Conservation (phyloP, 179 eudicot genomes). For the Beta corolliflora region DNA sequence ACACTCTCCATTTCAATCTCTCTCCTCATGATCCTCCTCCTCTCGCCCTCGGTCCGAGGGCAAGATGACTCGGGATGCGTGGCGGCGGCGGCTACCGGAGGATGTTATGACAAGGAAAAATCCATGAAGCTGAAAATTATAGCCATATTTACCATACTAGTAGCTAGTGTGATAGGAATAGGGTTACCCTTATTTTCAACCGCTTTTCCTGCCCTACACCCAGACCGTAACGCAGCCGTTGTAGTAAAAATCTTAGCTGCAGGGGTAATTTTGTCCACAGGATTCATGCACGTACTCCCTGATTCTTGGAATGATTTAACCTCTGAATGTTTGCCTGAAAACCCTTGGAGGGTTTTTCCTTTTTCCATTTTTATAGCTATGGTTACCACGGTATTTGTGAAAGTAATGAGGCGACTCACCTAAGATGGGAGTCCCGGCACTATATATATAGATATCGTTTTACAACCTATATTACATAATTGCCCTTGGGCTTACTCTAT, state of each 20-base stretch:
- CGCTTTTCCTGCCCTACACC: constrained; percentile 43
- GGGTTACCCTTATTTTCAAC: constrained; percentile 56
- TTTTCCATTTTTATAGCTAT: constrained; percentile 58
- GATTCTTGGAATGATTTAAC: constrained; percentile 60
- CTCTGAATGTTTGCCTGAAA: constrained; percentile 56
- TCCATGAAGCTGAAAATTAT: constrained; percentile 49
- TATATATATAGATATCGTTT: too few relatives aligned
- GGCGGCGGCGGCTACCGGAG: constrained; percentile 27
- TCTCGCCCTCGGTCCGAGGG: neutral
- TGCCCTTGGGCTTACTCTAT: too few relatives aligned
- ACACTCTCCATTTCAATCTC: constrained; percentile 7
- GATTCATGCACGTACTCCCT: constrained; percentile 75
- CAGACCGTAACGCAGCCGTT: constrained; percentile 43
- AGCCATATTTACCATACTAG: constrained; percentile 52
- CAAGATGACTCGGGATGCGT: constrained; percentile 23
- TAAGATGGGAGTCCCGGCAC: too few relatives aligned
- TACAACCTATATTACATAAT: too few relatives aligned
- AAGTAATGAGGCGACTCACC: too few relatives aligned
- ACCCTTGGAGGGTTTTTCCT: constrained; percentile 59
- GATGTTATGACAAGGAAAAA: constrained; percentile 47
- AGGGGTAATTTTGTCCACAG: constrained; percentile 69
- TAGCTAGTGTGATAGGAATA: constrained; percentile 57
- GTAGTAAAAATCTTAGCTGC: constrained; percentile 64
- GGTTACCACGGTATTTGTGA: constrained; percentile 52
- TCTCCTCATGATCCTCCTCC: constrained; percentile 16